Percentiles rank a stretch among this genome's conserved stretches.
Evolutionary conservation across 1,139 yeast species (phyloP).

Genomic region (Protomyces pachydermus): DNA sequence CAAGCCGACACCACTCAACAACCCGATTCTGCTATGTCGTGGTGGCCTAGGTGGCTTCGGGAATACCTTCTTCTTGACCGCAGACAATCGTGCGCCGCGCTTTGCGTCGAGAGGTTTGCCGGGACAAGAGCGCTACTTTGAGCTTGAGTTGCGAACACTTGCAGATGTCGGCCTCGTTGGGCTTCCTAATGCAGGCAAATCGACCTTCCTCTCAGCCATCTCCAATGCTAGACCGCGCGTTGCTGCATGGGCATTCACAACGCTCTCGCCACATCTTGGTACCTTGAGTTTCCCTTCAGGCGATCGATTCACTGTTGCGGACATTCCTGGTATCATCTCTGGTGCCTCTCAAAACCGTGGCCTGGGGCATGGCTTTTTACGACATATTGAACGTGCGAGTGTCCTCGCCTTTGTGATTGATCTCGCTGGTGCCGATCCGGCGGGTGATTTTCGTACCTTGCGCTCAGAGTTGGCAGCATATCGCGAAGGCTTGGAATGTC

Average conservation of each 20-base stretch:
- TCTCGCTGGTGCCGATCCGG: conserved; percentile 37
- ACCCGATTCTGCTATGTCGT: conserved; percentile 62
- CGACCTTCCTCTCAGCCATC: conserved; percentile 80
- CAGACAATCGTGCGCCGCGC: conserved; percentile 78
- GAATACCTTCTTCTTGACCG: conserved; percentile 86
- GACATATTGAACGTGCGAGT: conserved; percentile 87
- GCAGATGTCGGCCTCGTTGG: conserved; percentile 96
- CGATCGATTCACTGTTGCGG: conserved; percentile 75
- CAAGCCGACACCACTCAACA: conserved; percentile 48
- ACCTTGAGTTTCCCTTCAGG: conserved; percentile 51
- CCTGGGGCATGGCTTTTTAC: conserved; percentile 84
- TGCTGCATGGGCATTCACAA: conserved; percentile 97
- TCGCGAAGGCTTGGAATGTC: conserved; percentile 6
- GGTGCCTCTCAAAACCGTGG: conserved; percentile 82
- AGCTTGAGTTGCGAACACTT: conserved; percentile 75
- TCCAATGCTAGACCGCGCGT: conserved; percentile 85
- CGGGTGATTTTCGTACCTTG: conserved; percentile 16
- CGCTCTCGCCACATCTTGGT: conserved; percentile 86
- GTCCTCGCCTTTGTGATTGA: conserved; percentile 85
- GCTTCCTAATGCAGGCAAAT: conserved; percentile 93
- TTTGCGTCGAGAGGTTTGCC: conserved; percentile 76
- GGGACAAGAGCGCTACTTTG: conserved; percentile 61
- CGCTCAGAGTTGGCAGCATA: conserved; percentile 25
- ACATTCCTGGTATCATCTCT: conserved; percentile 88
- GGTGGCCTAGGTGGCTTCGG: conserved; percentile 97